A percentile compares a stretch with the other conserved stretches of the same genome.
phyloP scores from a whole-genome alignment of 2,329 filamentous ascomycete genomes.

The Ascochyta clinopodiicola region DNA sequence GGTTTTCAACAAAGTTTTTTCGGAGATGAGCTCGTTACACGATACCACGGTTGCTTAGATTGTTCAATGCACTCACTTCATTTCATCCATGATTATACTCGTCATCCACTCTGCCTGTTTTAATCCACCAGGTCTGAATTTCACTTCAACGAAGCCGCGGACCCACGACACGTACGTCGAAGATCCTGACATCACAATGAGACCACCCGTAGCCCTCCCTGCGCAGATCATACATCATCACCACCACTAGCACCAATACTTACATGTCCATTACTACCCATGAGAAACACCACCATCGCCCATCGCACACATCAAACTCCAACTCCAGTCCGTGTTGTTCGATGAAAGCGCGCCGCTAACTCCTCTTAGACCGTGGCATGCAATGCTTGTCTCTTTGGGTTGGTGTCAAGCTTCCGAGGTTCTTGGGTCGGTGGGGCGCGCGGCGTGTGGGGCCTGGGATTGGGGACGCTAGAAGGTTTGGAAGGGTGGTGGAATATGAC shows the following conservation, averaged over 20 bases:
- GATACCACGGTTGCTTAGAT: constrained; percentile 14
- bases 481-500: too few species aligned
- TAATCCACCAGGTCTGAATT: too few species aligned
- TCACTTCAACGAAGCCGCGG: too few species aligned
- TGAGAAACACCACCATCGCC: not conserved
- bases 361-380: not conserved
- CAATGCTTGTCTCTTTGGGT: not conserved
- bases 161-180: not conserved
- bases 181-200: constrained; percentile 19
- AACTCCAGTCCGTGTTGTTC: too few species aligned
- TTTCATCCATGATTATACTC: not conserved
- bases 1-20: not conserved
- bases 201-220: not conserved
- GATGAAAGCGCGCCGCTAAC: too few species aligned
- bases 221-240: constrained; percentile 1
- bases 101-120: not conserved
- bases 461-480: too few species aligned
- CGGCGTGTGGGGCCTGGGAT: too few species aligned
- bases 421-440: too few species aligned
- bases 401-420: too few species aligned
- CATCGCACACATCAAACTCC: not conserved
- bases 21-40: not conserved
- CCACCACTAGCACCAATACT: too few species aligned
- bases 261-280: too few species aligned
- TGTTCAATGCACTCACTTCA: constrained; percentile 4